Base-by-base conservation (phyloP, 2,329 filamentous ascomycete genomes). In the Monosporascus sp. region DNA sequence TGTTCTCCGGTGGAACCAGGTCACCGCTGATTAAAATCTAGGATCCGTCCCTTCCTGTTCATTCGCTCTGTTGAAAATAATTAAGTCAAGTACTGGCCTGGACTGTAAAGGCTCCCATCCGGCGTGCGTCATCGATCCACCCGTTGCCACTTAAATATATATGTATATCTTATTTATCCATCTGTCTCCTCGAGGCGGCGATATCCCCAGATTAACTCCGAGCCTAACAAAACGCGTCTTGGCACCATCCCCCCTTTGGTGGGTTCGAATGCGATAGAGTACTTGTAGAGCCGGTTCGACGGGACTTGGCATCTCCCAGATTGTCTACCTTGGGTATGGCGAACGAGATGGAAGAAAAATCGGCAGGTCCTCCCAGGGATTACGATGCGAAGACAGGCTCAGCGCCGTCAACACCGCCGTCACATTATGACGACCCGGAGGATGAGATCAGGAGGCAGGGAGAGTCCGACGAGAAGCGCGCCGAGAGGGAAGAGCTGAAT, bases 401-500 rank as follows among this genome's bases (percentile, higher is more conserved):
- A 43, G 62, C 64, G 51, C 51, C 55, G 26, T 47, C 56, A 11
- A 45, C 55, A 11, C 60, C 61, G 9, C 46, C 44, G 37, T 61
- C 56, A 7, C 49, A 54, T 36, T 51, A 61, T 34, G 61, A 59
- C 17, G 64, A 64, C 48, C 56, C 61, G 11, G 63, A 68, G 37
- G 64, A 67, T 27, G 62, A 68, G 53, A 64, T 66, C 50, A 59
- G 61, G 45, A 60, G 47, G 37, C 51, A 55, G 27, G 61, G 63
- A 49, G 66, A 68, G 46, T 52, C 61, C 5, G 55, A 63, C 24
- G 61, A 60, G 52, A 66, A 66, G 40, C 63, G 55, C 11, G 63
- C 59, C 26, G 61, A 62, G 53, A 64, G 66, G 44, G 62, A 67
- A 14, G 64, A 70, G 46, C 53, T 81, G 50, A 67, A 69, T 52